Conservation (phyloP, 495 filamentous ascomycete genomes). For the Hypoxylon crocopeplum region DNA sequence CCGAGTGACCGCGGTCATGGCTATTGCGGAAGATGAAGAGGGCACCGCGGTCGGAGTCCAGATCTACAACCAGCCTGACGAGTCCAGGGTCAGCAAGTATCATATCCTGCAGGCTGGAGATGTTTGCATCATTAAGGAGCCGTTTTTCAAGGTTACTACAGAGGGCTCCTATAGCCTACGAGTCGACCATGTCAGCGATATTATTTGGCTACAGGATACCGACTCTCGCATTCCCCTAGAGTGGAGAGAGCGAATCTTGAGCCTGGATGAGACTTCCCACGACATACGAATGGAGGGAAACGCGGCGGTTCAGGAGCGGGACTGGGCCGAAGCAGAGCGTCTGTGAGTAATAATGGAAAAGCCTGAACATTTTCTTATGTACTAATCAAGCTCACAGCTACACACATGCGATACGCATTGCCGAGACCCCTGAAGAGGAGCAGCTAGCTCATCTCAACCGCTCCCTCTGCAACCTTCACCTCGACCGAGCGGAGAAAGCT, state of each 20-base stretch:
- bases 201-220: slow-evolving; percentile 42
- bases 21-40: slow-evolving; percentile 57
- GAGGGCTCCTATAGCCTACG: slow-evolving; percentile 51
- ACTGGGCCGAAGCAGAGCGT: slow-evolving; percentile 32
- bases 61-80: slow-evolving; percentile 49
- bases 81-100: slow-evolving; percentile 18
- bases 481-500: slow-evolving; percentile 49
- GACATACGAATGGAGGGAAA: slow-evolving; percentile 54
- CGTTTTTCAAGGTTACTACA: slow-evolving; percentile 52
- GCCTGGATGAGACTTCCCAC: slow-evolving; percentile 34
- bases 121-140: slow-evolving; percentile 59
- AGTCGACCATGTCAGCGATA: slow-evolving; percentile 60
- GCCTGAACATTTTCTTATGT: neutral
- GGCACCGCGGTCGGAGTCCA: slow-evolving; percentile 46
- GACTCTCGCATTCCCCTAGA: slow-evolving; percentile 44
- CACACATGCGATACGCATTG: slow-evolving; percentile 24
- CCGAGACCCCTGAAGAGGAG: slow-evolving; percentile 13
- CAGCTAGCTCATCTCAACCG: slow-evolving; percentile 46
- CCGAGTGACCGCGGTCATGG: slow-evolving; percentile 46
- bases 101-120: slow-evolving; percentile 41
- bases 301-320: slow-evolving; percentile 34
- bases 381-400: slow-evolving; percentile 33
- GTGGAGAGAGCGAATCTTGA: slow-evolving; percentile 42
- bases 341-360: slow-evolving; percentile 12
- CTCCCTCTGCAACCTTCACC: slow-evolving; percentile 48